Evolutionary conservation across 176 grass and related monocot genomes (phyloP).

Genomic region (Lolium rigidum): DNA sequence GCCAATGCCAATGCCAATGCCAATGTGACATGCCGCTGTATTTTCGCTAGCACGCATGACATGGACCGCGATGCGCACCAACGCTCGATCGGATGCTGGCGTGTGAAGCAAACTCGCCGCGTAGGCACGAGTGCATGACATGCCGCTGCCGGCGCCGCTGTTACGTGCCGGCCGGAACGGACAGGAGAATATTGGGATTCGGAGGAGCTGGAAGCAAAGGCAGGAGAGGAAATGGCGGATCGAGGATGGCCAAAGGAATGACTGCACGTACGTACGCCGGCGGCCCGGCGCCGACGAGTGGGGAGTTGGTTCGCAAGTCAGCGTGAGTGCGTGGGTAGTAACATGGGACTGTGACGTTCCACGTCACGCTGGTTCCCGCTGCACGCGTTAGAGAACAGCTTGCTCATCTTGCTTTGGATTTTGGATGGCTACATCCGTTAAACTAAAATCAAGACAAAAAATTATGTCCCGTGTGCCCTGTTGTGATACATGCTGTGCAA

Average conservation of each 20-base stretch:
- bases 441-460: too few relatives aligned
- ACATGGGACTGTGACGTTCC: background rate
- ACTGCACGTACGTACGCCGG: background rate
- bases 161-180: too few relatives aligned
- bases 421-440: too few relatives aligned
- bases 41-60: background rate
- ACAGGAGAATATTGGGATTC: too few relatives aligned
- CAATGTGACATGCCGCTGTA: background rate
- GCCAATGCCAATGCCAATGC: background rate
- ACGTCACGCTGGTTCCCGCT: background rate
- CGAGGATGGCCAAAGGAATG: background rate
- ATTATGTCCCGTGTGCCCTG: too few relatives aligned
- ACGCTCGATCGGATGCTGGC: too few relatives aligned
- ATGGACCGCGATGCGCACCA: slow-evolving; percentile 23
- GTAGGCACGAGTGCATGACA: background rate
- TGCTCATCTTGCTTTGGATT: too few relatives aligned
- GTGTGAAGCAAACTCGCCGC: background rate
- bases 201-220: too few relatives aligned
- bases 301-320: background rate
- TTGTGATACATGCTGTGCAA: too few relatives aligned
- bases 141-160: too few relatives aligned
- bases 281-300: background rate
- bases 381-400: too few relatives aligned
- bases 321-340: background rate
- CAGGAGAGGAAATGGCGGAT: background rate